phyloP scores from a whole-genome alignment of 495 filamentous ascomycete genomes.

The Cercophora scortea region DNA sequence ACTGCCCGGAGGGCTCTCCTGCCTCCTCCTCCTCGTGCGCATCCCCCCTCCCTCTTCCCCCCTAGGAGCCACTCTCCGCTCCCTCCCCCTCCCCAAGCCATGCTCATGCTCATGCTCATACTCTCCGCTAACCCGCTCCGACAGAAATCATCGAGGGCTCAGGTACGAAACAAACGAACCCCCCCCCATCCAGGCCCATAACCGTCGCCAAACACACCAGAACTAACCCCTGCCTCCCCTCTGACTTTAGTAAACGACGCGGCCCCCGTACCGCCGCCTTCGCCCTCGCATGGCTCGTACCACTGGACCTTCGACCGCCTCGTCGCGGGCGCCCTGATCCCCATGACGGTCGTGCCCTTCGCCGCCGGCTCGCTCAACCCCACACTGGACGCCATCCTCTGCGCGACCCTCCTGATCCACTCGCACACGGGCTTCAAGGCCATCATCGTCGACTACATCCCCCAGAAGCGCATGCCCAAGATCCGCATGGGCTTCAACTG shows the following conservation, averaged over 20 bases:
- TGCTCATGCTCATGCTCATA: background rate
- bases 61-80: too few species aligned
- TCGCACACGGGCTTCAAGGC: constrained; percentile 92
- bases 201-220: background rate
- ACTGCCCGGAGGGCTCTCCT: constrained; percentile 60
- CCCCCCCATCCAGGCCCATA: background rate
- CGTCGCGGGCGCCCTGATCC: constrained; percentile 68
- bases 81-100: background rate
- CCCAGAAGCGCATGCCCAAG: constrained; percentile 59
- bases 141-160: constrained; percentile 72
- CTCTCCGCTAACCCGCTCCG: constrained; percentile 8
- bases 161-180: constrained; percentile 45
- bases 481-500: constrained; percentile 57
- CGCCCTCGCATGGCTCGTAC: constrained; percentile 81
- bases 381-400: constrained; percentile 75
- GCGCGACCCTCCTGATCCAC: constrained; percentile 77
- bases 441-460: constrained; percentile 86
- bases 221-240: constrained; percentile 19
- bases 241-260: constrained; percentile 76
- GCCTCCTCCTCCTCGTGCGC: constrained; percentile 32
- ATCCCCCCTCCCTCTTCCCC: too few species aligned
- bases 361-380: constrained; percentile 87
- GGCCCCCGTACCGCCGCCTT: constrained; percentile 60
- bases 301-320: constrained; percentile 96
- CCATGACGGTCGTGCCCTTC: constrained; percentile 85